Percentiles rank a stretch among this genome's conserved stretches.
phyloP scores from a whole-genome alignment of 208 protist genomes.

The Zelonia costaricensis region DNA sequence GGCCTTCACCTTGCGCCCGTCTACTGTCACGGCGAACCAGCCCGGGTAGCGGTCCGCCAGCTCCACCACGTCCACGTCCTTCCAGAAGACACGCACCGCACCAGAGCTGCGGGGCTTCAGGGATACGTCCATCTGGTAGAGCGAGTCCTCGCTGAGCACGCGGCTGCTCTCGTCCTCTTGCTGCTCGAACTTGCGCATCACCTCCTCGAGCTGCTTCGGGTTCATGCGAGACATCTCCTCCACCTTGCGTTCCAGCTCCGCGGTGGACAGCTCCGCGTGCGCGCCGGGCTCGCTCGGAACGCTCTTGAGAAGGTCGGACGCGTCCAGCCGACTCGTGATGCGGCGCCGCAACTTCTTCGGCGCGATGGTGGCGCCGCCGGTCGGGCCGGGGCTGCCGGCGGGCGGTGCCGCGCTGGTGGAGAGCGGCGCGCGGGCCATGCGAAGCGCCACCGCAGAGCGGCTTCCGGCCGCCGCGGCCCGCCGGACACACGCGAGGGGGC shows the following conservation, averaged over 20 bases:
- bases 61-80: constrained; percentile 75
- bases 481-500: too few species aligned
- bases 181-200: constrained; percentile 55
- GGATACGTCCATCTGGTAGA: constrained; percentile 93
- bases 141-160: constrained; percentile 81
- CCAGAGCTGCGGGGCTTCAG: constrained; percentile 58
- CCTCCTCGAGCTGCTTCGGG: constrained; percentile 69
- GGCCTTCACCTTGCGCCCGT: constrained; percentile 85
- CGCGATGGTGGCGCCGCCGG: constrained; percentile 37
- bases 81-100: constrained; percentile 88
- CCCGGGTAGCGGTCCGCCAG: constrained; percentile 52
- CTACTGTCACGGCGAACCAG: constrained; percentile 88
- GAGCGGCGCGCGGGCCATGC: too few species aligned
- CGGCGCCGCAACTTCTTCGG: constrained; percentile 66
- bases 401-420: too few species aligned
- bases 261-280: constrained; percentile 81
- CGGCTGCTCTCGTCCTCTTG: constrained; percentile 74
- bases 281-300: constrained; percentile 82
- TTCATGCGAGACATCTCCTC: constrained; percentile 75
- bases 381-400: too few species aligned
- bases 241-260: constrained; percentile 84
- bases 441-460: too few species aligned
- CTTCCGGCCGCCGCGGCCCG: too few species aligned
- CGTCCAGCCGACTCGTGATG: constrained; percentile 58
- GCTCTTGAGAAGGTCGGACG: constrained; percentile 50